A percentile compares a stretch with the other conserved stretches of the same genome.
Evolutionary conservation across 140 eudicot genomes (phyloP).

Genomic region (Ambrosia hybrid): DNA sequence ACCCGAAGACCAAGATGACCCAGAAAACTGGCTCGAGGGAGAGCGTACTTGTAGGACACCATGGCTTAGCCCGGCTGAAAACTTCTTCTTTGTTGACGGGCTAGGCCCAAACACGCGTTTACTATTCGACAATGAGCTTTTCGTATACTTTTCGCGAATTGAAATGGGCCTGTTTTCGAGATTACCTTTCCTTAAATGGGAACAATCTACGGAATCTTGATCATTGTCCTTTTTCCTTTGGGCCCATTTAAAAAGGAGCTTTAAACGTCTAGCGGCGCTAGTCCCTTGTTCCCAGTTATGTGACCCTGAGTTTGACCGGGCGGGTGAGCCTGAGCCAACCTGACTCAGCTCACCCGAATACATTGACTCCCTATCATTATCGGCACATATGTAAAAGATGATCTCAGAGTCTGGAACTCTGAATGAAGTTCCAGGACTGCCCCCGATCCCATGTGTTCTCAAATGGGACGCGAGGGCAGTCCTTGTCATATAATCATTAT

Average conservation of each 20-base stretch:
- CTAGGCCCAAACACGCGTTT: conserved; percentile 51
- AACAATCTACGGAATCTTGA: conserved; percentile 35
- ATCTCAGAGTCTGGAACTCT: conserved; percentile 69
- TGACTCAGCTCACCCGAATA: conserved; percentile 53
- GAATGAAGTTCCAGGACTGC: conserved; percentile 86
- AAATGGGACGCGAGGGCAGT: conserved; percentile 59
- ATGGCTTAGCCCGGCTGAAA: conserved; percentile 52
- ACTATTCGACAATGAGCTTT: conserved; percentile 38
- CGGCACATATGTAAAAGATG: conserved; percentile 39
- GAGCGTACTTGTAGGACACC: conserved; percentile 57
- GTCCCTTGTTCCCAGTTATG: conserved; percentile 30
- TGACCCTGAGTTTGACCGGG: conserved; percentile 27
- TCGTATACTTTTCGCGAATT: conserved; percentile 58
- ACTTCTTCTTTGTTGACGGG: conserved; percentile 55
- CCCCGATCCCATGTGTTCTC: conserved; percentile 59
- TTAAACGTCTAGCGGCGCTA: conserved; percentile 47
- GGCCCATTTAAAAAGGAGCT: conserved; percentile 50
- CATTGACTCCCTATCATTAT: conserved; percentile 39
- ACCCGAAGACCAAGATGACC: conserved; percentile 57
- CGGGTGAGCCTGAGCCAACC: conserved; percentile 19
- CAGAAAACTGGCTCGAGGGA: conserved; percentile 60
- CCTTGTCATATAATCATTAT: conserved; percentile 49
- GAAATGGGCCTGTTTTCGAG: conserved; percentile 46
- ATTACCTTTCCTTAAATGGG: conserved; percentile 16
- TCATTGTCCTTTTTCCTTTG: conserved; percentile 37